These are phyloP conservation scores for Fomitopsis pulvina DNA, from an alignment of 768 basidiomycete species.

Conservation along the genomic window DNA sequence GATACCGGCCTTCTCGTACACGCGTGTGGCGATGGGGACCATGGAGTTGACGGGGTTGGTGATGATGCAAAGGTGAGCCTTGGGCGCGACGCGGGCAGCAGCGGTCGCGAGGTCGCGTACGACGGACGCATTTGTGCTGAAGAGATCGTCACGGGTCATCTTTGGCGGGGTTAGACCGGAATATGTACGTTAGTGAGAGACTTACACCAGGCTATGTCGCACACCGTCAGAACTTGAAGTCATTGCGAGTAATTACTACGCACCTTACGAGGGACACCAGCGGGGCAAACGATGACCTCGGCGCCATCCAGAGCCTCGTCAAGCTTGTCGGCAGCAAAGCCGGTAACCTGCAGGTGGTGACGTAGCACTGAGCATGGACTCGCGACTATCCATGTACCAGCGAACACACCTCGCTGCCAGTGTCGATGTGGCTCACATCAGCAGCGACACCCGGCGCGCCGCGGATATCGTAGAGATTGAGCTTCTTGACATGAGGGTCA, in stretches of 20 bases:
- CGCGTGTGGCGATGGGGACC: conserved; percentile 92
- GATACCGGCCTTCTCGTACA: conserved; percentile 86
- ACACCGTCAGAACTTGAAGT: conserved; percentile 19
- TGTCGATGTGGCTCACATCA: conserved; percentile 93
- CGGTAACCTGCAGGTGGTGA: conserved; percentile 53
- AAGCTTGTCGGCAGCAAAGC: conserved; percentile 81
- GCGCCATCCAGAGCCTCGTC: conserved; percentile 85
- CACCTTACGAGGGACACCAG: conserved; percentile 98
- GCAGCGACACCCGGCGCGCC: conserved; percentile 96
- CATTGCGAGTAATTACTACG: conserved; percentile 13
- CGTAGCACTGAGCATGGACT: background rate
- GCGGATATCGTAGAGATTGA: conserved; percentile 91
- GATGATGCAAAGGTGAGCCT: conserved; percentile 93
- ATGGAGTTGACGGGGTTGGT: conserved; percentile 99
- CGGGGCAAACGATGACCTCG: conserved; percentile 94
- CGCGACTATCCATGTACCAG: background rate
- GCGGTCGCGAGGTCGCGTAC: conserved; percentile 93
- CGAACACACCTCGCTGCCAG: conserved; percentile 62
- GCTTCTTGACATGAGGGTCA: conserved; percentile 81
- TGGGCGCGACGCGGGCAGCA: conserved; percentile 78
- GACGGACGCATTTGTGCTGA: conserved; percentile 97
- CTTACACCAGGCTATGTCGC: conserved; percentile 72
- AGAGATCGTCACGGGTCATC: conserved; percentile 97
- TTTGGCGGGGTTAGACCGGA: conserved; percentile 27
- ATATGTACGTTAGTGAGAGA: conserved; percentile 15